These are phyloP conservation scores for Backusella westeae DNA, from an alignment of 192 early-diverging fungal genomes.

Conservation along the genomic window DNA sequence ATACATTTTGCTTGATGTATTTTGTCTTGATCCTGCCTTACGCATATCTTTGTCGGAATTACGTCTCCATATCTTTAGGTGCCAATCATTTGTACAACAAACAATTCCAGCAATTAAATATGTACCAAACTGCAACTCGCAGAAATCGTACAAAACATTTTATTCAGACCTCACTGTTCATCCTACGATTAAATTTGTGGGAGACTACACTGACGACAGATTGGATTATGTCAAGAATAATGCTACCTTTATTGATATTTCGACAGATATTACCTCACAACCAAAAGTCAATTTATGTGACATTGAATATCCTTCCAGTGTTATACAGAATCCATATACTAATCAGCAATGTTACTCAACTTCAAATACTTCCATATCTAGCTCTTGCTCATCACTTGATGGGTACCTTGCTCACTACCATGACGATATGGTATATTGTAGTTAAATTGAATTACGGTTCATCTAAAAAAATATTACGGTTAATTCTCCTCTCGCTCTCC, in stretches of 20 bases:
- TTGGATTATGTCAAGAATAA: not conserved
- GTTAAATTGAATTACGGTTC: conserved; percentile 1
- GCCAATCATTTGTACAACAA: conserved; percentile 14
- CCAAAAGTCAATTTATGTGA: not conserved
- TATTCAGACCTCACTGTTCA: not conserved
- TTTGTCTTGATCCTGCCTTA: conserved; percentile 43
- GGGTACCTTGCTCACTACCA: not conserved
- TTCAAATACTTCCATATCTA: not conserved
- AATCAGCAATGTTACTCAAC: not conserved
- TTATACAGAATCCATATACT: not conserved
- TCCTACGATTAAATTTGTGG: not conserved
- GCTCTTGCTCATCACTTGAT: not conserved
- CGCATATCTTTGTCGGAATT: conserved; percentile 46
- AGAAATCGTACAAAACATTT: conserved; percentile 3
- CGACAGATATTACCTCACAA: not conserved
- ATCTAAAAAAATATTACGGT: not conserved
- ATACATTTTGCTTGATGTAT: conserved; percentile 47
- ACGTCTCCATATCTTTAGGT: conserved; percentile 16
- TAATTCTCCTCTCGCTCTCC: not conserved
- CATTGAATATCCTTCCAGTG: not conserved
- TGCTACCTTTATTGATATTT: not conserved
- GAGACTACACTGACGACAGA: not conserved
- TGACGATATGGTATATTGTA: conserved; percentile 1
- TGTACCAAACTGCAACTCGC: conserved; percentile 1
- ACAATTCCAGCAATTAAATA: conserved; percentile 8